phyloP scores from a whole-genome alignment of 148 eudicot genomes.

The Diospyros lotus region DNA sequence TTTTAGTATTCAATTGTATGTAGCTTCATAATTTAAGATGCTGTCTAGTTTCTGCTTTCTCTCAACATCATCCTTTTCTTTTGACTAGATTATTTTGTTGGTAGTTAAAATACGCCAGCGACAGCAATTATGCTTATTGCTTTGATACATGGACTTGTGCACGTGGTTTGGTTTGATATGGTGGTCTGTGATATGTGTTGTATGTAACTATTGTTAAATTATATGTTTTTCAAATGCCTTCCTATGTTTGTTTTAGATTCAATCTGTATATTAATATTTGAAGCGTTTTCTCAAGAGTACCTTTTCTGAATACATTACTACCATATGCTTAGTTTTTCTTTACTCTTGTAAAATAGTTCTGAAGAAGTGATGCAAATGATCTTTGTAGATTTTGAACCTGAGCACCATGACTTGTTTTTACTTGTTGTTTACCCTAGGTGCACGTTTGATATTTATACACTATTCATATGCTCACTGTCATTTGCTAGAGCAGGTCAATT shows the following conservation, averaged over 20 bases:
- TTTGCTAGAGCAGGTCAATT: no score
- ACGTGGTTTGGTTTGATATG: no score
- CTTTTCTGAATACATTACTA: neutral
- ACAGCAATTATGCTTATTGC: no score
- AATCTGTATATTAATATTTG: neutral
- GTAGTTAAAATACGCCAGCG: neutral
- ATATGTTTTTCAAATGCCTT: neutral
- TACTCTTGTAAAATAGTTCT: neutral
- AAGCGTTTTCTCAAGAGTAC: neutral
- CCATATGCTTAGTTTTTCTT: neutral
- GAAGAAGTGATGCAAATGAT: conserved; percentile 5
- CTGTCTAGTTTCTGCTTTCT: neutral
- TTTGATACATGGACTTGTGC: no score
- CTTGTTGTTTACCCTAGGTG: no score
- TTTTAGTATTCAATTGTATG: neutral
- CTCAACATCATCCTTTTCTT: neutral
- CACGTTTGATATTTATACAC: no score
- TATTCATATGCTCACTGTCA: no score
- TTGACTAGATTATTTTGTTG: neutral
- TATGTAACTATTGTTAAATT: no score
- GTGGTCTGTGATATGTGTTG: no score
- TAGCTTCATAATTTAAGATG: neutral
- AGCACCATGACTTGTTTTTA: no score
- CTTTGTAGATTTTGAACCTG: conserved; percentile 80
- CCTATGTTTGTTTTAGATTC: neutral